Percentiles rank a stretch among this genome's conserved stretches.
These are phyloP conservation scores for Sungouiozyma intestinalis DNA, from an alignment of 805 yeast species.

Conservation along the genomic window DNA sequence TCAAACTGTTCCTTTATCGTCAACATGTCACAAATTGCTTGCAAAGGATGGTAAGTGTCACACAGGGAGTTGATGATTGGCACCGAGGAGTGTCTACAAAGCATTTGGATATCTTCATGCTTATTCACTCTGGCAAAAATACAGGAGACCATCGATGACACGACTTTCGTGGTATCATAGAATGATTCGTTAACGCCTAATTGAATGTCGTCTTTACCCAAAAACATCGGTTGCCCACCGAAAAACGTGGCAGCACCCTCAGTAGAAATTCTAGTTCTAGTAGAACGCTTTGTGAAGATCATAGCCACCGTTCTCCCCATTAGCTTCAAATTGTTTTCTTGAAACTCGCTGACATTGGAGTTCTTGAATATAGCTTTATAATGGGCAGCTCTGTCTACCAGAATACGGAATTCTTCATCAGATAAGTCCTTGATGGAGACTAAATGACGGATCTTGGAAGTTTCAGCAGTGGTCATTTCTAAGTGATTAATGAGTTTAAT, in stretches of 20 bases:
- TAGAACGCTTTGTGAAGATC: slow-evolving; percentile 83
- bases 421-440: slow-evolving; percentile 72
- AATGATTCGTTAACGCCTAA: slow-evolving; percentile 89
- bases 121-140: slow-evolving; percentile 90
- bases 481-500: neutral
- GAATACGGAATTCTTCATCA: slow-evolving; percentile 54
- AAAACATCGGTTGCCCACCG: slow-evolving; percentile 93
- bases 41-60: slow-evolving; percentile 89
- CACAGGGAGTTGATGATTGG: slow-evolving; percentile 92
- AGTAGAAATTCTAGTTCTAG: slow-evolving; percentile 86
- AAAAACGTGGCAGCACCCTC: slow-evolving; percentile 91
- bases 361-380: slow-evolving; percentile 55
- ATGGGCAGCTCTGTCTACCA: slow-evolving; percentile 68
- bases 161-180: slow-evolving; percentile 79
- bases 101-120: slow-evolving; percentile 70
- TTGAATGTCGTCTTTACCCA: slow-evolving; percentile 94
- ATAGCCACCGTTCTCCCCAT: slow-evolving; percentile 76
- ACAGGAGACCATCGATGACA: slow-evolving; percentile 94
- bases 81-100: slow-evolving; percentile 69
- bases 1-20: slow-evolving; percentile 62
- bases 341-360: slow-evolving; percentile 33
- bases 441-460: slow-evolving; percentile 46
- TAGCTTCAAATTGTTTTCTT: slow-evolving; percentile 39
- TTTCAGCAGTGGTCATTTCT: neutral
- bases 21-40: slow-evolving; percentile 83